Base-by-base conservation (phyloP, 2,329 filamentous ascomycete genomes). In the Phoma sp. region DNA sequence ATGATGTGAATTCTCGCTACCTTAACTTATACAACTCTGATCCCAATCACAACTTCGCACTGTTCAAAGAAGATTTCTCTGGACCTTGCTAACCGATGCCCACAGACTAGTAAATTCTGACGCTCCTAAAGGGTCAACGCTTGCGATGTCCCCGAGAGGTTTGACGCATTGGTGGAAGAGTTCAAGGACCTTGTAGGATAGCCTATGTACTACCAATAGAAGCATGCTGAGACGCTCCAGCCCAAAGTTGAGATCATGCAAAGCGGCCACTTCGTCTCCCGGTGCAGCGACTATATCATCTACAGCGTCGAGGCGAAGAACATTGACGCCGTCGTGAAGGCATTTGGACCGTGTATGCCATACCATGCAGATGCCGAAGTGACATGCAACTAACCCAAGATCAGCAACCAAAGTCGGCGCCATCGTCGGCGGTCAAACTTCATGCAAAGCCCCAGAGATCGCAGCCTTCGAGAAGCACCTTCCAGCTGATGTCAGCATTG, bases 1-100 rank as follows among this genome's bases (percentile, higher is more conserved):
- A 86, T 97, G 93, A 97, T 97, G 93, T 96, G 89, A 96, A 86
- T 82, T 87, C 90, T 95, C 89, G 93, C 93, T 98, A 98, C 93
- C 93, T 97, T 89, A 87, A 75, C 82, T 85, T 85, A 89, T 79
- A 72, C 77, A 82, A 82, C 90, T 97, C 93, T 97, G 93, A 97
- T 82, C 66, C 63, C 56, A 58, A 55, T 48, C 50, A 58, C 41
- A 40, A 54, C 44, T 50, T 50, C 51, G 64, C 58, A 58, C 58
- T 60, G 57, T 65, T 63, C 64, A 62, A 48, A 39, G 46, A 47
- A 39, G 2, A 45, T 39, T 39, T 33, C 35, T 52, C 39, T 58
- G 59, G 49, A 66, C 62, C 38, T 62, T 65, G 69, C 70, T 73
- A 64, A 73, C 68, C 58, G 59, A 61, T 70, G 60, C 68, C 70